phyloP scores from a whole-genome alignment of 352 stramenopile species.

The Thraustochytrium sp. region DNA sequence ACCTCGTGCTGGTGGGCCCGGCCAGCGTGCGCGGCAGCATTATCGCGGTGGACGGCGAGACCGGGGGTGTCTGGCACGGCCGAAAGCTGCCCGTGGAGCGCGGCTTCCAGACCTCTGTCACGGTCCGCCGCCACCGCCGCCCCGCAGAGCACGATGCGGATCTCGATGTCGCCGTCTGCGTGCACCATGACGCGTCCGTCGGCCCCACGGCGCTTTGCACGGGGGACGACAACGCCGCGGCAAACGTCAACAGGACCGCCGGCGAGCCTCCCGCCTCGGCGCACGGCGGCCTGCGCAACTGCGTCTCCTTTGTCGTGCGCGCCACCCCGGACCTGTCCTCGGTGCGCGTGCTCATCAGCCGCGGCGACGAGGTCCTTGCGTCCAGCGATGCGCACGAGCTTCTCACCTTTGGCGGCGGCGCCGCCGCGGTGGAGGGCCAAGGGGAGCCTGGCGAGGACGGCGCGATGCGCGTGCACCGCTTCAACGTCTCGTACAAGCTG shows the following conservation, averaged over 20 bases:
- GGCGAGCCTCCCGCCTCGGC: not conserved
- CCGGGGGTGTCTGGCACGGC: not conserved
- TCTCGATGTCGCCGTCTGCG: not conserved
- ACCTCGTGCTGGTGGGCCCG: not conserved
- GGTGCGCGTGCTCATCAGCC: not conserved
- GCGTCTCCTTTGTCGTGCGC: constrained; percentile 12
- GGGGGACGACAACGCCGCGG: not conserved
- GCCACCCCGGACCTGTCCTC: not conserved
- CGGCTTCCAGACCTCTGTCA: not conserved
- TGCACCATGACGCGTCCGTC: not conserved
- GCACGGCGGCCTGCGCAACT: not conserved
- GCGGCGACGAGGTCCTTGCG: not conserved
- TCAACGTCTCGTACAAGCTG: not conserved
- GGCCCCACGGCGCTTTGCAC: not conserved
- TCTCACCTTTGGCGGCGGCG: not conserved
- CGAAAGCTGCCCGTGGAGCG: constrained; percentile 3
- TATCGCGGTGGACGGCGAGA: not conserved
- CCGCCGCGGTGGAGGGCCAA: not conserved
- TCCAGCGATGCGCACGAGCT: not conserved
- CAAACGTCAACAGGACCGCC: no score
- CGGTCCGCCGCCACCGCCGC: not conserved
- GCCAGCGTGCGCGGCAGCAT: not conserved
- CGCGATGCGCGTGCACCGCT: not conserved
- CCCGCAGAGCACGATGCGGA: not conserved
- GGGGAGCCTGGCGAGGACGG: no score